phyloP scores from a whole-genome alignment of 2,329 filamentous ascomycete genomes.

The Ascochyta lentis region DNA sequence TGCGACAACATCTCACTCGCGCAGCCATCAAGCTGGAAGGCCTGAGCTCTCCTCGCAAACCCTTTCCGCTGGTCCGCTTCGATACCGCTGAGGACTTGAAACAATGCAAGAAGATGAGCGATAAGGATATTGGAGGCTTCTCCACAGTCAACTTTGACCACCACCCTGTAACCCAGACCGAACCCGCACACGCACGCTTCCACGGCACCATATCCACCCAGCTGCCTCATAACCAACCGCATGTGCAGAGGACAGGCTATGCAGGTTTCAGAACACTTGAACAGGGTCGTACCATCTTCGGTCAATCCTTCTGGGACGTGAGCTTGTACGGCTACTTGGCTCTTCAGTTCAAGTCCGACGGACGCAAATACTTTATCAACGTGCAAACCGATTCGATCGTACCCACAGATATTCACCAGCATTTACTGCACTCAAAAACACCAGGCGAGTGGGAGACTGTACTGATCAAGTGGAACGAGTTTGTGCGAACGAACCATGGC shows the following conservation, averaged over 20 bases:
- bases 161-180: slow-evolving; percentile 54
- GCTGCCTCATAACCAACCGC: slow-evolving; percentile 75
- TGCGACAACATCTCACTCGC: slow-evolving; percentile 38
- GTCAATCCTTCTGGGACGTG: slow-evolving; percentile 84
- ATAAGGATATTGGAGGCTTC: slow-evolving; percentile 84
- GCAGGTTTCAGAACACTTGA: slow-evolving; percentile 89
- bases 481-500: slow-evolving; percentile 93
- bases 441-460: slow-evolving; percentile 94
- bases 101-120: slow-evolving; percentile 78
- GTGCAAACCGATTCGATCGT: slow-evolving; percentile 93
- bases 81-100: slow-evolving; percentile 53
- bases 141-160: slow-evolving; percentile 77
- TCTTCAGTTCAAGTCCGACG: slow-evolving; percentile 87
- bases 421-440: slow-evolving; percentile 79
- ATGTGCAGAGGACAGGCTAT: slow-evolving; percentile 81
- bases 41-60: slow-evolving; percentile 68
- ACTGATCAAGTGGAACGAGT: slow-evolving; percentile 88
- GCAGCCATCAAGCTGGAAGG: slow-evolving; percentile 73
- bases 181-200: slow-evolving; percentile 77
- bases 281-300: slow-evolving; percentile 79
- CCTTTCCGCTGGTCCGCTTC: slow-evolving; percentile 71
- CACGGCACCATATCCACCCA: slow-evolving; percentile 87
- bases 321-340: slow-evolving; percentile 89
- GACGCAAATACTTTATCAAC: slow-evolving; percentile 91
- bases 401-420: slow-evolving; percentile 94